phyloP scores from a whole-genome alignment of 352 stramenopile genomes.

The Pythium aphanidermatum region DNA sequence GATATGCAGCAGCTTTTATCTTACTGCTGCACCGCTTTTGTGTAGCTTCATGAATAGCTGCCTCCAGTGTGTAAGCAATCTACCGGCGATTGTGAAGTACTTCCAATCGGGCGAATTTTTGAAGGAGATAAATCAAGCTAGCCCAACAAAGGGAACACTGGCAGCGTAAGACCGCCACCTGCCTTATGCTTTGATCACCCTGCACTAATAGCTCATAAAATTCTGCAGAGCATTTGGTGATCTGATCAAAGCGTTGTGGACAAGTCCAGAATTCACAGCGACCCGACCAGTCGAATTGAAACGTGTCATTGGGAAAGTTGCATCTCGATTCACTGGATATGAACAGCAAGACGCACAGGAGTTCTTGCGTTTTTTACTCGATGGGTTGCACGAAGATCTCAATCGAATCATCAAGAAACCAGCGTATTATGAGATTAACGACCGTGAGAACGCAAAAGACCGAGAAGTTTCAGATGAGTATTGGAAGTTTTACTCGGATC shows the following conservation, averaged over 20 bases:
- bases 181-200: too few relatives aligned
- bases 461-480: constrained; percentile 70
- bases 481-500: constrained; percentile 79
- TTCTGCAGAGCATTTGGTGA: constrained; percentile 64
- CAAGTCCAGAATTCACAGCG: constrained; percentile 41
- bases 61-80: constrained; percentile 76
- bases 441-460: constrained; percentile 38
- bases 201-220: too few relatives aligned
- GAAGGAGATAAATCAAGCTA: constrained; percentile 50
- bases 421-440: constrained; percentile 72
- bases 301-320: constrained; percentile 63
- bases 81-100: constrained; percentile 47
- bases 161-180: constrained; percentile 33
- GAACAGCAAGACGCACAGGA: constrained; percentile 89
- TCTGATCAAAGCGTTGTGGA: constrained; percentile 66
- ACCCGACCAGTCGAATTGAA: constrained; percentile 65
- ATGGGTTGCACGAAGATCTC: constrained; percentile 84
- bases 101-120: constrained; percentile 37
- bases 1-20: not conserved
- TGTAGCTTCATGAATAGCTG: constrained; percentile 85
- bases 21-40: too few relatives aligned
- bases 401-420: constrained; percentile 69
- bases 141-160: constrained; percentile 54
- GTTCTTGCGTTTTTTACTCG: constrained; percentile 86
- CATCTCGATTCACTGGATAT: constrained; percentile 70